A percentile compares a stretch with the other conserved stretches of the same genome.
Conservation (phyloP, 768 basidiomycete genomes). For the Serendipita vermifera region DNA sequence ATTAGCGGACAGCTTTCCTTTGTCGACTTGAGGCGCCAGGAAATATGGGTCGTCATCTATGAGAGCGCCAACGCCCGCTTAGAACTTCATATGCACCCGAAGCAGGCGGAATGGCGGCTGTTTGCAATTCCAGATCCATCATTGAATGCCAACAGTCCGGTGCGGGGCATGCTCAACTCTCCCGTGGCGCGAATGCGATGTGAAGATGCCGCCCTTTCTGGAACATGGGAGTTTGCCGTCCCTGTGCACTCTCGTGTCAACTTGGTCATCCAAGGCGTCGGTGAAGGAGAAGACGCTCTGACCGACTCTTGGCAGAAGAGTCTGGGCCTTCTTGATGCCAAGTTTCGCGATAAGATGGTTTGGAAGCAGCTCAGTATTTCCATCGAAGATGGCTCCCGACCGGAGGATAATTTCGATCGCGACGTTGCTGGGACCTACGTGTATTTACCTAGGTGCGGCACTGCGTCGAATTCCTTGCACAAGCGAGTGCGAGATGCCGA, state of each 20-base stretch:
- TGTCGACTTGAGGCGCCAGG: conserved; percentile 73
- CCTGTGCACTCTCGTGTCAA: conserved; percentile 44
- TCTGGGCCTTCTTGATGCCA: conserved; percentile 54
- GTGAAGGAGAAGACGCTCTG: conserved; percentile 29
- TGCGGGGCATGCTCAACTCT: conserved; percentile 55
- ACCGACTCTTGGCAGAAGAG: conserved; percentile 79
- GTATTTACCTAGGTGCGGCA: conserved; percentile 77
- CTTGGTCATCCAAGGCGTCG: conserved; percentile 50
- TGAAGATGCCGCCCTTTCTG: conserved; percentile 36
- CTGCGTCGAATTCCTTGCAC: conserved; percentile 74
- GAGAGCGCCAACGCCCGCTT: conserved; percentile 55
- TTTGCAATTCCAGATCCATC: conserved; percentile 53
- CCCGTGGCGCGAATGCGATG: conserved; percentile 70
- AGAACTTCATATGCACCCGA: conserved; percentile 63
- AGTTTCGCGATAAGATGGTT: conserved; percentile 54
- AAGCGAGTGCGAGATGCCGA: conserved; percentile 35
- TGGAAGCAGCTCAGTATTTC: conserved; percentile 52
- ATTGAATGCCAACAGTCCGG: conserved; percentile 66
- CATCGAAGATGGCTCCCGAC: conserved; percentile 33
- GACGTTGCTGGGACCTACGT: conserved; percentile 70
- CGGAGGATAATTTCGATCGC: conserved; percentile 65
- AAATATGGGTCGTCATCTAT: conserved; percentile 74
- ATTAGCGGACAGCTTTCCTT: conserved; percentile 60
- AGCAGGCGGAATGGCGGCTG: conserved; percentile 76
- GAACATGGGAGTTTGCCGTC: conserved; percentile 70